phyloP scores from a whole-genome alignment of 257 asterid genomes.

The Solanum chilense region DNA sequence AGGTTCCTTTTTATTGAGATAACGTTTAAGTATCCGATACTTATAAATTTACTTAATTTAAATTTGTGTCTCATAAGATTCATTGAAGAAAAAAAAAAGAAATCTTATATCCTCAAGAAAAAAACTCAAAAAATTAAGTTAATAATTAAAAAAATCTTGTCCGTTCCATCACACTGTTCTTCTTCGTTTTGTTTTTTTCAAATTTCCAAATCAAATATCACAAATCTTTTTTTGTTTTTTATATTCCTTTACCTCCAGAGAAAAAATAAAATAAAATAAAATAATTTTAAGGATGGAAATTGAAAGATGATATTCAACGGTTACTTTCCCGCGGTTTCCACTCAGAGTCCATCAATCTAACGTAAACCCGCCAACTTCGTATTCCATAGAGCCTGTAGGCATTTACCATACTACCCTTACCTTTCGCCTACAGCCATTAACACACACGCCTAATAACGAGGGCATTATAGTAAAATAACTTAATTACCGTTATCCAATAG shows the following conservation, averaged over 20 bases:
- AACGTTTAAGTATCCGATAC: not conserved
- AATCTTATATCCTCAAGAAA: not conserved
- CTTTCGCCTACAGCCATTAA: not conserved
- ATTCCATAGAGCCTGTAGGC: not conserved
- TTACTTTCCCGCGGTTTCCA: not conserved
- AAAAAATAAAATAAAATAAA: no score
- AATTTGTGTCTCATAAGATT: not conserved
- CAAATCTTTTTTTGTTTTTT: not conserved
- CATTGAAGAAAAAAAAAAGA: not conserved
- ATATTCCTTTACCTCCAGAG: not conserved
- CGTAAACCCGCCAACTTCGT: not conserved
- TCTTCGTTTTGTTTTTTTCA: not conserved
- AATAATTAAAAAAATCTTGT: not conserved
- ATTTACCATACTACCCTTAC: not conserved
- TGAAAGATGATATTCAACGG: not conserved
- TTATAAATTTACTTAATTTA: no score
- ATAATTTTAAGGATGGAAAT: not conserved
- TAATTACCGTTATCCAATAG: not conserved
- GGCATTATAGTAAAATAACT: not conserved
- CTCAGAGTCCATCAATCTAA: not conserved
- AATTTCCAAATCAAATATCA: not conserved
- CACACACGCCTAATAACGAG: not conserved
- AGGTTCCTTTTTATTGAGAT: not conserved
- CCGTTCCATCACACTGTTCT: not conserved
- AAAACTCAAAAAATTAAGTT: not conserved